A percentile compares a stretch with the other conserved stretches of the same genome.
Conservation (phyloP, 129 eudicot species). For the Lactuca sativa region DNA sequence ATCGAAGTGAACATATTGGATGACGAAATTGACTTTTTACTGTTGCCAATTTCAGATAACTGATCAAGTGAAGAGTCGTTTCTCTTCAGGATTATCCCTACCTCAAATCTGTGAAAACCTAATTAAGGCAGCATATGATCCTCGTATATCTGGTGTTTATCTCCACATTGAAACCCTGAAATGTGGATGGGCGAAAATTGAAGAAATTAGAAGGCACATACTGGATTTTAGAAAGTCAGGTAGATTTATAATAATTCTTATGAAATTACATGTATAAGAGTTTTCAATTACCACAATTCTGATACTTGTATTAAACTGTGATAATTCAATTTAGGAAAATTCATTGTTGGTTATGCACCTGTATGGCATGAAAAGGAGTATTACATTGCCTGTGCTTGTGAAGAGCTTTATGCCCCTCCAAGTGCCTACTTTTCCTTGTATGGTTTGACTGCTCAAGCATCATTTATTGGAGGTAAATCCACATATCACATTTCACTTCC, state of each 20-base stretch:
- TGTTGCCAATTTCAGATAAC: slow-evolving; percentile 53
- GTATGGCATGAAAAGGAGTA: slow-evolving; percentile 70
- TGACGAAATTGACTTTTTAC: not conserved
- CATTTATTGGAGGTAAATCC: slow-evolving; percentile 69
- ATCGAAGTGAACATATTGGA: not conserved
- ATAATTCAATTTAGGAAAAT: slow-evolving; percentile 52
- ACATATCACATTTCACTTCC: too few relatives aligned
- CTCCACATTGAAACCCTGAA: slow-evolving; percentile 76
- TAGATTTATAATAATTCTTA: not conserved
- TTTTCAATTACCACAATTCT: not conserved
- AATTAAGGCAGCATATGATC: slow-evolving; percentile 90
- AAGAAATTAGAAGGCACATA: slow-evolving; percentile 85
- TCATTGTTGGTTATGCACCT: slow-evolving; percentile 67
- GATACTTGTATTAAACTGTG: not conserved
- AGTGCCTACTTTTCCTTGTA: slow-evolving; percentile 76
- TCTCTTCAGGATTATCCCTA: slow-evolving; percentile 70
- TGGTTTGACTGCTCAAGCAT: slow-evolving; percentile 61
- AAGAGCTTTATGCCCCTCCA: slow-evolving; percentile 85
- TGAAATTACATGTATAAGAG: too few relatives aligned
- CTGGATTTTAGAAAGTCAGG: slow-evolving; percentile 93
- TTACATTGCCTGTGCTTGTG: slow-evolving; percentile 82
- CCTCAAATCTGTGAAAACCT: slow-evolving; percentile 93
- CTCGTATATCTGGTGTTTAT: slow-evolving; percentile 83
- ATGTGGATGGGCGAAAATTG: slow-evolving; percentile 93
- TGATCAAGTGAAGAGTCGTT: slow-evolving; percentile 73